A percentile compares a stretch with the other conserved stretches of the same genome.
phyloP scores from a whole-genome alignment of 2,329 filamentous ascomycete species.

The Trichophyton simii region DNA sequence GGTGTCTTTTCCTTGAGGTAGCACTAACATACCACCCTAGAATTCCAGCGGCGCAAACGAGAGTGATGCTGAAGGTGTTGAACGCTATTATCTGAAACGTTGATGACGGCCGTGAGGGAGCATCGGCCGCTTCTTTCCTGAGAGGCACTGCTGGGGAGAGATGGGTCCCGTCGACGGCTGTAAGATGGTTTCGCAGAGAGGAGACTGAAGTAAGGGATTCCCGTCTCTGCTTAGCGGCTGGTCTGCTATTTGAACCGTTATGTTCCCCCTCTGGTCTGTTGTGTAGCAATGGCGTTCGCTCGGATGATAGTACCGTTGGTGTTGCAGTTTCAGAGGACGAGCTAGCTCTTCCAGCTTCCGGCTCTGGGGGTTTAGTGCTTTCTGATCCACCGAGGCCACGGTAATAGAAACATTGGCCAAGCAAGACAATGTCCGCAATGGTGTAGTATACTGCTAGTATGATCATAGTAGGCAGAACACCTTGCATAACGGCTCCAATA shows the following conservation, averaged over 20 bases:
- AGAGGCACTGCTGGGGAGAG: conserved; percentile 76
- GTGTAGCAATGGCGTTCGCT: conserved; percentile 16
- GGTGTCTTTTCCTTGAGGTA: conserved; percentile 26
- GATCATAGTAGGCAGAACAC: conserved; percentile 87
- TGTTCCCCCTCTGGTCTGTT: neutral
- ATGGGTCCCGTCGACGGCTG: conserved; percentile 51
- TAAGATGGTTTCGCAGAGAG: conserved; percentile 37
- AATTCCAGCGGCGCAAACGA: conserved; percentile 73
- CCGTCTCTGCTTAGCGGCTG: conserved; percentile 1
- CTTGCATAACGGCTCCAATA: conserved; percentile 77
- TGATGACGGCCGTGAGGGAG: conserved; percentile 36
- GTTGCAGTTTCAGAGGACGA: neutral
- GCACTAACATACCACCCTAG: conserved; percentile 72
- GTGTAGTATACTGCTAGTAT: conserved; percentile 94
- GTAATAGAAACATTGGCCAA: conserved; percentile 92
- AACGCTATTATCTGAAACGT: conserved; percentile 45
- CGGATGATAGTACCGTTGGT: conserved; percentile 8
- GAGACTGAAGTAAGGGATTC: conserved; percentile 14
- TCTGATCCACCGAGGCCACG: conserved; percentile 52
- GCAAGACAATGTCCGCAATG: conserved; percentile 74
- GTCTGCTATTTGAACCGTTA: conserved; percentile 9
- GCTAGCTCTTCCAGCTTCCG: neutral
- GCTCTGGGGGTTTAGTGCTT: conserved; percentile 10
- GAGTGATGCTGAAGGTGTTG: conserved; percentile 61
- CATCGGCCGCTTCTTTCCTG: conserved; percentile 13